Evolutionary conservation across 1,284 basidiomycete species (phyloP).

Genomic region (Agaricales sp.): DNA sequence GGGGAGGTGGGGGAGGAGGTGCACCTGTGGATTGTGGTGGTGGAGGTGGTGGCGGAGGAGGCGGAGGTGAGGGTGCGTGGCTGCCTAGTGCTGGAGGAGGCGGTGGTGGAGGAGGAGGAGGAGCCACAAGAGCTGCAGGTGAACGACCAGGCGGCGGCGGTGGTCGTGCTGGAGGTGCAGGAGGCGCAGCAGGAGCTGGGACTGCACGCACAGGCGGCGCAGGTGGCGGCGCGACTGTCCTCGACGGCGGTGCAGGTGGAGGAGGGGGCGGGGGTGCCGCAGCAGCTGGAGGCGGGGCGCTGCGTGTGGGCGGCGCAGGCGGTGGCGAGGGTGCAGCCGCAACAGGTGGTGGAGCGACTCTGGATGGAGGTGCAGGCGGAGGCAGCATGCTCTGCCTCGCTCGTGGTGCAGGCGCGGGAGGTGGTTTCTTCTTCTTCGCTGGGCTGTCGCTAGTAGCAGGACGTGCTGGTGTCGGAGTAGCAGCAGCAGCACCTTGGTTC

Average conservation of each 20-base stretch:
- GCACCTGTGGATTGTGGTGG: slow-evolving; percentile 23
- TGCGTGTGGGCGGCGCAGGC: slow-evolving; percentile 15
- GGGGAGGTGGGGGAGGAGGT: slow-evolving; percentile 24
- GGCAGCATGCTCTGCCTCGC: slow-evolving; percentile 22
- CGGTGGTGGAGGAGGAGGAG: slow-evolving; percentile 15
- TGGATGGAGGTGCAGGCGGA: slow-evolving; percentile 18
- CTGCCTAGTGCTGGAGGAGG: slow-evolving; percentile 13
- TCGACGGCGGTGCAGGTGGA: slow-evolving; percentile 21
- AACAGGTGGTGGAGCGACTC: slow-evolving; percentile 19
- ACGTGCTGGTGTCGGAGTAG: slow-evolving; percentile 25
- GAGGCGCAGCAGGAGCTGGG: slow-evolving; percentile 12
- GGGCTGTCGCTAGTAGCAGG: slow-evolving; percentile 13
- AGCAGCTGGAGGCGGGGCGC: slow-evolving; percentile 19
- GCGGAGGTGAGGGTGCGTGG: too few relatives aligned
- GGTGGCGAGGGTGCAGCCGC: slow-evolving; percentile 22
- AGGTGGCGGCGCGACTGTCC: slow-evolving; percentile 18
- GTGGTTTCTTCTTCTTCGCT: slow-evolving; percentile 46
- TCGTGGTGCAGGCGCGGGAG: slow-evolving; percentile 36
- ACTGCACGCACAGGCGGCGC: slow-evolving; percentile 20
- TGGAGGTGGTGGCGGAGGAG: slow-evolving; percentile 27
- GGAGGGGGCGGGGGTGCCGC: slow-evolving; percentile 19
- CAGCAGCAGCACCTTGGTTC: slow-evolving; percentile 9
- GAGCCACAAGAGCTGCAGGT: slow-evolving; percentile 14
- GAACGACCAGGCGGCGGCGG: slow-evolving; percentile 15
- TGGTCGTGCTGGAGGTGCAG: slow-evolving; percentile 17